Percentiles rank a stretch among this genome's conserved stretches.
Evolutionary conservation across 441 rosid genomes (phyloP).

Genomic region (Geranium incanum): DNA sequence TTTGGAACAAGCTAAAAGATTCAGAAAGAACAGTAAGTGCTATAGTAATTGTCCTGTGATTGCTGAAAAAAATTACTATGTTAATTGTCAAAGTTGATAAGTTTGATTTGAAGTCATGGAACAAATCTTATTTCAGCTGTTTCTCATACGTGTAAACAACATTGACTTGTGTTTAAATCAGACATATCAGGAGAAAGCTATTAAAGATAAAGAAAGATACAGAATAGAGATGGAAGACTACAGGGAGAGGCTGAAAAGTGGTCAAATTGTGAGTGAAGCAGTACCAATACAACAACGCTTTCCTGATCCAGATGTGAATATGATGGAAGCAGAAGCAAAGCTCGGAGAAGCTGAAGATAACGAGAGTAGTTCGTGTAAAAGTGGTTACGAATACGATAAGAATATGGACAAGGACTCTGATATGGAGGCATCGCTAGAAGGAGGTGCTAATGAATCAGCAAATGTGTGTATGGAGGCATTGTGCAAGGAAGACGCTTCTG

Average conservation of each 20-base stretch:
- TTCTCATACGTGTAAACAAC: neutral
- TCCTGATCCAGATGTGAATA: constrained; percentile 41
- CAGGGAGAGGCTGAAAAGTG: constrained; percentile 54
- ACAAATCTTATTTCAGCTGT: neutral
- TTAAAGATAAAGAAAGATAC: constrained; percentile 81
- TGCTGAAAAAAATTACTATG: neutral
- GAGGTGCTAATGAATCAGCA: constrained; percentile 18
- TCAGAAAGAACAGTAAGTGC: constrained; percentile 47
- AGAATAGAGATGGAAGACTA: constrained; percentile 78
- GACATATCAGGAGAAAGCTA: constrained; percentile 82
- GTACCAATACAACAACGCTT: constrained; percentile 63
- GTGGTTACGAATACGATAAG: constrained; percentile 47
- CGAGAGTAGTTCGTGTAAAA: constrained; percentile 40
- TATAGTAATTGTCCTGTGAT: too few relatives aligned
- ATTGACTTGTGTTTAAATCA: constrained; percentile 18
- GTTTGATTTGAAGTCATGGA: neutral
- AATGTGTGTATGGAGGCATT: constrained; percentile 20
- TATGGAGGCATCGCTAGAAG: constrained; percentile 25
- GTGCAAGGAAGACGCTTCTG: constrained; percentile 15
- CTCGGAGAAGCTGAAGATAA: constrained; percentile 46
- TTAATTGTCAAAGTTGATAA: neutral
- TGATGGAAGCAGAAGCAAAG: constrained; percentile 43
- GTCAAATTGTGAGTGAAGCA: constrained; percentile 53
- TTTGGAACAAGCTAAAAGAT: constrained; percentile 74
- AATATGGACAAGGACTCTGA: constrained; percentile 38